These are phyloP conservation scores for Diplotaxis tenuifolia DNA, from an alignment of 345 rosid species.

Conservation along the genomic window DNA sequence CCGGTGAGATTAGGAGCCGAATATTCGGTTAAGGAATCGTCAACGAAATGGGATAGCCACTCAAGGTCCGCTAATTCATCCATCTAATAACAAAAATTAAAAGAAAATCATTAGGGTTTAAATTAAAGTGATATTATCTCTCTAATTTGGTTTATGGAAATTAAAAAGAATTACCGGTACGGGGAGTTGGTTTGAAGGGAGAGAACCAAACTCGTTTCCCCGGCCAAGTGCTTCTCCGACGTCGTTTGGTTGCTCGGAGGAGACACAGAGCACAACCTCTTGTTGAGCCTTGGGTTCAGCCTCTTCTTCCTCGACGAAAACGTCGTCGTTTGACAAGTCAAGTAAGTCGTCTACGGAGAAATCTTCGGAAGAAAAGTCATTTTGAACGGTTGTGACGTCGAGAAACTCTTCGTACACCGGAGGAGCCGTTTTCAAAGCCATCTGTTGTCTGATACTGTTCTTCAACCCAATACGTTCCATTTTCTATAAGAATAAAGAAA, in stretches of 20 bases:
- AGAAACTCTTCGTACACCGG: slow-evolving; percentile 44
- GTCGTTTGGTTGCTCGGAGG: slow-evolving; percentile 29
- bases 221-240: slow-evolving; percentile 18
- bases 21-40: slow-evolving; percentile 71
- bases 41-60: slow-evolving; percentile 94
- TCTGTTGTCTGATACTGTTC: slow-evolving; percentile 57
- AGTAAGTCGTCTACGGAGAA: slow-evolving; percentile 72
- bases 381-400: slow-evolving; percentile 35
- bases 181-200: slow-evolving; percentile 52
- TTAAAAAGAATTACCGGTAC: slow-evolving; percentile 53
- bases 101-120: not conserved
- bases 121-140: too few species aligned
- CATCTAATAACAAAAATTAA: slow-evolving; percentile 42
- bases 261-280: slow-evolving; percentile 19
- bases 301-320: slow-evolving; percentile 43
- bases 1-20: slow-evolving; percentile 48
- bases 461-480: slow-evolving; percentile 76
- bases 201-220: slow-evolving; percentile 34
- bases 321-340: slow-evolving; percentile 74
- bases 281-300: slow-evolving; percentile 26
- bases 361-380: slow-evolving; percentile 54
- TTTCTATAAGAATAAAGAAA: slow-evolving; percentile 1
- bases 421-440: slow-evolving; percentile 45
- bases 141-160: not conserved
- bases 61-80: slow-evolving; percentile 78